A percentile compares a stretch with the other conserved stretches of the same genome.
Conservation (phyloP, 202 grass and related monocot genomes). For the Sporobolus alterniflorus region DNA sequence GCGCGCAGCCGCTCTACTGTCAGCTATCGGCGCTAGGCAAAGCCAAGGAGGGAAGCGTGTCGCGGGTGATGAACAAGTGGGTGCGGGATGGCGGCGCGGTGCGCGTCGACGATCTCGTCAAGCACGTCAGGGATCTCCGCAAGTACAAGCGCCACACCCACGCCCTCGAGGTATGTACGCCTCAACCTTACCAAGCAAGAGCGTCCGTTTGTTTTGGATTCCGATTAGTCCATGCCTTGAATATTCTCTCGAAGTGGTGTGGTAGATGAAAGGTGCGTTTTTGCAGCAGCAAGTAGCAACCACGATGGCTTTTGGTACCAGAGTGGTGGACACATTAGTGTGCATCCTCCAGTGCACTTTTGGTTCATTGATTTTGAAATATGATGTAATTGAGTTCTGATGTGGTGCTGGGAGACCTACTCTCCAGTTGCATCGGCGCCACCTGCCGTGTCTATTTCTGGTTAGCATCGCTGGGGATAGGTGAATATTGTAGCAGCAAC, state of each 20-base stretch:
- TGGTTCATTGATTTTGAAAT: not conserved
- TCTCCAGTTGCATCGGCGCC: not conserved
- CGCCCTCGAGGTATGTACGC: conserved; percentile 61
- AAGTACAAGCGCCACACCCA: conserved; percentile 59
- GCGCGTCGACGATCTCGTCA: conserved; percentile 41
- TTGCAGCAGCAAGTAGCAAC: not conserved
- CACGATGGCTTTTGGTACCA: not conserved
- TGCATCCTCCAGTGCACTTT: not conserved
- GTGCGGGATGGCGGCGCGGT: conserved; percentile 42
- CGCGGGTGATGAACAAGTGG: conserved; percentile 69
- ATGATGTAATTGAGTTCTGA: not conserved
- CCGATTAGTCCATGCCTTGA: not conserved
- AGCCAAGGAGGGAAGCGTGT: conserved; percentile 48
- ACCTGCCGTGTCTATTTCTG: not conserved
- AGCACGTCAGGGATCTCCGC: conserved; percentile 68
- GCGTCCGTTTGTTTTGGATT: not conserved
- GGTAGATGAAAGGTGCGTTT: not conserved
- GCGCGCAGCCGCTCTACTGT: conserved; percentile 45
- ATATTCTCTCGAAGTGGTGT: not conserved
- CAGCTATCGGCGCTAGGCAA: conserved; percentile 50
- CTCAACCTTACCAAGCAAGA: not conserved
- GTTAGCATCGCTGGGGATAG: not conserved
- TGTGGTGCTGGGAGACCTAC: not conserved
- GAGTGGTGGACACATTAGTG: not conserved
- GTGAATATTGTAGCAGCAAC: not conserved